phyloP scores from a whole-genome alignment of 306 rosid genomes.

The Ziziphus jujuba region DNA sequence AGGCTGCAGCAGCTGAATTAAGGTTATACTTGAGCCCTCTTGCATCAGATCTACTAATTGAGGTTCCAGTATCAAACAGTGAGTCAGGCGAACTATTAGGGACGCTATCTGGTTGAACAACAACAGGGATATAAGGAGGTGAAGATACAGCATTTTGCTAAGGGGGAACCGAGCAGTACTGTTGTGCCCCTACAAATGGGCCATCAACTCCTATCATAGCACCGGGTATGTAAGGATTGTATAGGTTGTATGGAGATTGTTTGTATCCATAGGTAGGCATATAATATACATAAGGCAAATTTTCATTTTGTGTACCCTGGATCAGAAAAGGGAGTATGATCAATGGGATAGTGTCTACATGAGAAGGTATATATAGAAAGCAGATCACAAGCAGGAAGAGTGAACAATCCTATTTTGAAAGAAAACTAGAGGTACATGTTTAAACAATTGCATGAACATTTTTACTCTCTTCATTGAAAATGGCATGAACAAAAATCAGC shows the following conservation, averaged over 20 bases:
- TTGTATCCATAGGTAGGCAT: slow-evolving; percentile 83
- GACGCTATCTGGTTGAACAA: slow-evolving; percentile 59
- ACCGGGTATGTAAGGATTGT: slow-evolving; percentile 96
- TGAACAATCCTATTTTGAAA: too few relatives aligned
- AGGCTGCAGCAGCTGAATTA: slow-evolving; percentile 58
- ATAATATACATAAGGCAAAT: slow-evolving; percentile 76
- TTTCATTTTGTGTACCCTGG: slow-evolving; percentile 90
- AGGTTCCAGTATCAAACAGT: slow-evolving; percentile 46
- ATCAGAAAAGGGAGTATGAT: slow-evolving; percentile 11
- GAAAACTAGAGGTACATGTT: too few relatives aligned
- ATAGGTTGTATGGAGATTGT: slow-evolving; percentile 96
- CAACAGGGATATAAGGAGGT: slow-evolving; percentile 63
- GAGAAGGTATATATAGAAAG: too few relatives aligned
- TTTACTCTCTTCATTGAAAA: too few relatives aligned
- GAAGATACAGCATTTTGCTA: slow-evolving; percentile 64
- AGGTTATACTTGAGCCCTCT: slow-evolving; percentile 60
- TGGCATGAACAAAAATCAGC: too few relatives aligned
- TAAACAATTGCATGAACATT: too few relatives aligned
- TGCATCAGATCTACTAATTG: slow-evolving; percentile 61
- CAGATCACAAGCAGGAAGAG: too few relatives aligned
- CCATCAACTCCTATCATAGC: slow-evolving; percentile 84
- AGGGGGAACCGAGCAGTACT: slow-evolving; percentile 61
- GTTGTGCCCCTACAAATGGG: slow-evolving; percentile 68
- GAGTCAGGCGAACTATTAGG: too few relatives aligned
- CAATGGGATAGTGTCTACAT: not conserved